Base-by-base conservation (phyloP, 306 rosid genomes). In the Oxytropis ochrocephala region DNA sequence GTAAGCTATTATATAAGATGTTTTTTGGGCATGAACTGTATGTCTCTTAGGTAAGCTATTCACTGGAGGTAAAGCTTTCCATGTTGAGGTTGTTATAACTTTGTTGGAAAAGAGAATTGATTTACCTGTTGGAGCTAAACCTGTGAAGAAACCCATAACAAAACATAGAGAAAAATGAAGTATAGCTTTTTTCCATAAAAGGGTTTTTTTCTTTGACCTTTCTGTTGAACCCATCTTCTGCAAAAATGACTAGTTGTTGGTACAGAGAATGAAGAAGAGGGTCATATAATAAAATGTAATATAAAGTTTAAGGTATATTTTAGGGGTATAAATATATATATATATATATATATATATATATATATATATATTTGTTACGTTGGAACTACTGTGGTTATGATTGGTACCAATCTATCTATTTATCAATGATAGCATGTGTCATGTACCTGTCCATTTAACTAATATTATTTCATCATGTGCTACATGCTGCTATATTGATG, bases 81-180 rank as follows among this genome's bases (percentile, higher is more conserved):
- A 74, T 52, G 78, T 82, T 11, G 90, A 57, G 5, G 69, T 17
- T 52, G 55, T 57, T 55, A 55, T 52, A 46, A 60, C 50, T 35
- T 52, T 76, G 50, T 39, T 70, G 4, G 79, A 52, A 64, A 76
- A 79, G 6, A 77, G 16, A 30, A 85, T 85, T 73, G 80, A 69
- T 51, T 87, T 88, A 41, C 90, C 90, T 11, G 97, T 72, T 54
- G 97, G 97, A 82, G 96, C 91, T 48, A 94, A 85, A 29, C 98
- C 98, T 8, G 97, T 84, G 62, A 94, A 90, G 73, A 94, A 88
- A 16, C 98, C 98, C 90, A 88, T 85, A 7, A 87, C 84, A 74
- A 94, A 94, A 71, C 98, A 94, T 9, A 94, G 62, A 68, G 87
- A 83, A 69, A 94, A 94, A 68, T 94, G 98, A 52, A 84, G 83